A percentile compares a stretch with the other conserved stretches of the same genome.
Evolutionary conservation across 768 basidiomycete genomes (phyloP).

Genomic region (Sporobolomyces phaffii): DNA sequence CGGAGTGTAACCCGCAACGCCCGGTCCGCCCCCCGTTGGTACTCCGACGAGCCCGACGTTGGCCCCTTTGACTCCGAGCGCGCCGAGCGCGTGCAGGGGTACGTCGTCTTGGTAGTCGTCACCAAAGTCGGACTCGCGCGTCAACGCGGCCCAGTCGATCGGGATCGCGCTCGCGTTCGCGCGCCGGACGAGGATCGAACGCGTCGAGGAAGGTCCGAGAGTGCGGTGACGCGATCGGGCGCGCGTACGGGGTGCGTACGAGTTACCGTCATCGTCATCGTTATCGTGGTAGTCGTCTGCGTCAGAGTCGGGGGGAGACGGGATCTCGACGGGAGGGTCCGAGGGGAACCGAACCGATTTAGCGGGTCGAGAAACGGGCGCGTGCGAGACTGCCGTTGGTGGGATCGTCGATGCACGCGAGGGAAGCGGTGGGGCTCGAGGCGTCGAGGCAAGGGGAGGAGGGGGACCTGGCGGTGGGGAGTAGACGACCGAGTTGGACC

Average conservation of each 20-base stretch:
- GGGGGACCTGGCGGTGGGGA: neutral
- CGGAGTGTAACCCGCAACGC: neutral
- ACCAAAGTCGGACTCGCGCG: neutral
- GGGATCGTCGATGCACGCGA: neutral
- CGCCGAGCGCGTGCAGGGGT: conserved; percentile 17
- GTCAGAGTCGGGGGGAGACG: neutral
- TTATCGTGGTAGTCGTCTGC: neutral
- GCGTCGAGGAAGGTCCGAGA: neutral
- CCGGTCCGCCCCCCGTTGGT: neutral
- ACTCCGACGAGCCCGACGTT: conserved; percentile 24
- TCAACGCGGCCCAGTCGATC: conserved; percentile 32
- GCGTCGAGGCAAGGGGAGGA: neutral
- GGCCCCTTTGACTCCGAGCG: conserved; percentile 21
- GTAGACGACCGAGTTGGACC: neutral
- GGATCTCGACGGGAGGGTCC: conserved; percentile 4
- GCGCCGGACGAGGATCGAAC: neutral
- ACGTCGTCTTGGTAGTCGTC: conserved; percentile 20
- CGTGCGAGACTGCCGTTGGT: neutral
- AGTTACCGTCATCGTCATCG: neutral
- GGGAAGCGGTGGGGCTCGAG: neutral
- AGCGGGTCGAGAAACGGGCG: neutral
- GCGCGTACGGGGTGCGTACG: neutral
- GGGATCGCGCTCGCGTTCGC: conserved; percentile 12
- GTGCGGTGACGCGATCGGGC: neutral
- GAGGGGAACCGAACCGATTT: conserved; percentile 24